Conservation (phyloP, 805 yeast species). For the Kluyveromyces aestuarii region DNA sequence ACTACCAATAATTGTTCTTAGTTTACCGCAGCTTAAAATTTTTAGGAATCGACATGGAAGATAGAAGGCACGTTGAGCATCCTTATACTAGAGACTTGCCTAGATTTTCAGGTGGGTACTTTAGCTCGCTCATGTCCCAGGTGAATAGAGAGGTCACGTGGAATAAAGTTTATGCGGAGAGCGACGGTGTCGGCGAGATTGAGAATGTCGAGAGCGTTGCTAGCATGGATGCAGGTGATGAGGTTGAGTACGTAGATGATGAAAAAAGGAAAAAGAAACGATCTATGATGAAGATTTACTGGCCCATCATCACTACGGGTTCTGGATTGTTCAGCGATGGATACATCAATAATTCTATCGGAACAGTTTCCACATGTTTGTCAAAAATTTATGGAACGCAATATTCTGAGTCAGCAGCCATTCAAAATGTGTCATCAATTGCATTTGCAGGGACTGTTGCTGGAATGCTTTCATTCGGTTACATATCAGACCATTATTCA, state of each 20-base stretch:
- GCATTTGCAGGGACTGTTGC: constrained; percentile 89
- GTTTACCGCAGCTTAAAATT: neutral
- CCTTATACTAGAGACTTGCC: constrained; percentile 43
- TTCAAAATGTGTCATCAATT: constrained; percentile 73
- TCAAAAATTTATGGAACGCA: constrained; percentile 53
- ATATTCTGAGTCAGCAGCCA: constrained; percentile 57
- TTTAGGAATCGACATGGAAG: neutral
- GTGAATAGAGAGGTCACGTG: constrained; percentile 37
- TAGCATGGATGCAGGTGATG: constrained; percentile 2
- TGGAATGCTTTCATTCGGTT: constrained; percentile 78
- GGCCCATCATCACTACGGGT: constrained; percentile 78
- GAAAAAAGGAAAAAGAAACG: neutral
- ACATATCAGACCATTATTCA: constrained; percentile 67
- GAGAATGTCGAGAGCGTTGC: constrained; percentile 17
- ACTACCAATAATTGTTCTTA: no score
- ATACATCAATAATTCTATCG: constrained; percentile 77
- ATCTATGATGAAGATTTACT: constrained; percentile 26
- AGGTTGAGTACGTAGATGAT: neutral
- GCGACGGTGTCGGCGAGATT: constrained; percentile 22
- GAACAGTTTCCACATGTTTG: constrained; percentile 68
- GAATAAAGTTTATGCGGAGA: constrained; percentile 17
- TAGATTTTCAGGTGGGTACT: constrained; percentile 28
- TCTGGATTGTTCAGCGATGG: constrained; percentile 94
- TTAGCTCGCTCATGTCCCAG: constrained; percentile 35
- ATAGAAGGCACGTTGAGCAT: constrained; percentile 10